phyloP scores from a whole-genome alignment of 345 rosid genomes.

The Heritiera fomes region DNA sequence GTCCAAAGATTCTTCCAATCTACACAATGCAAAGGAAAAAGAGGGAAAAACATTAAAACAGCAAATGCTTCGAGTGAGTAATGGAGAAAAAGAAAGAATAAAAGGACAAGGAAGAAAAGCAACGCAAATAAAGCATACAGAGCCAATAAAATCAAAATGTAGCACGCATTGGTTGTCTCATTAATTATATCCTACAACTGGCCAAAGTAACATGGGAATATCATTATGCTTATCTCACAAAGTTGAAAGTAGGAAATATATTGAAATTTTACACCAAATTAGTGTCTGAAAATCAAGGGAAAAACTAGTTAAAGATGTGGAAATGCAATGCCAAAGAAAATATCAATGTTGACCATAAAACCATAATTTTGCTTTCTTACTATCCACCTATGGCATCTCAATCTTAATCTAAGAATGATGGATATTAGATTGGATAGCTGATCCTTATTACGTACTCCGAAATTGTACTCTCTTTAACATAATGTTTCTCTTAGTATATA shows the following conservation, averaged over 20 bases:
- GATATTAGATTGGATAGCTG: not conserved
- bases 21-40: slow-evolving; percentile 28
- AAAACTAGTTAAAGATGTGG: not conserved
- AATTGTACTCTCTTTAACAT: not conserved
- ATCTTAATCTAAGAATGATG: not conserved
- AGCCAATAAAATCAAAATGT: not conserved
- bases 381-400: not conserved
- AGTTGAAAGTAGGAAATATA: not conserved
- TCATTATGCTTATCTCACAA: not conserved
- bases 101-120: not conserved
- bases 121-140: not conserved
- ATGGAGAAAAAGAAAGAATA: not conserved
- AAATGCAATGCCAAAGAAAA: not conserved
- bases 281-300: not conserved
- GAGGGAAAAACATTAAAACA: not conserved
- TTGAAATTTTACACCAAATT: not conserved
- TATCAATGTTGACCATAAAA: not conserved
- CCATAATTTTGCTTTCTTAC: not conserved
- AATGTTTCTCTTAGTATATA: too few species aligned
- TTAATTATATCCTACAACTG: not conserved
- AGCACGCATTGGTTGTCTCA: not conserved
- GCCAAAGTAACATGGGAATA: not conserved
- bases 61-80: not conserved
- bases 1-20: slow-evolving; percentile 71
- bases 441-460: too few species aligned